Conservation (phyloP, 2,329 filamentous ascomycete genomes). For the Beauveria asiatica region DNA sequence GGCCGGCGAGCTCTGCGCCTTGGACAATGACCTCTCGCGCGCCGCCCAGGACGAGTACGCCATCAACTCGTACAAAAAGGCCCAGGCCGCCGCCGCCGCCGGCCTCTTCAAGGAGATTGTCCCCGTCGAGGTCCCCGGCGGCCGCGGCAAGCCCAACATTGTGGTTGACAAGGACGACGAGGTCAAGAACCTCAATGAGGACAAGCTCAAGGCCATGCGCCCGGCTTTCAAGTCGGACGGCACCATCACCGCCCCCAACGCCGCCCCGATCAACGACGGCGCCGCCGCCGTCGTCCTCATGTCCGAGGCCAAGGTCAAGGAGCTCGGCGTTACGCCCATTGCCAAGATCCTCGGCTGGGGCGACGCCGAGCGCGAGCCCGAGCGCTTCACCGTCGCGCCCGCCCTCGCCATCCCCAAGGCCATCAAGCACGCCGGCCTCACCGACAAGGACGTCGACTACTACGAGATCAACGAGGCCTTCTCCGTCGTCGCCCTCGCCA, state of each 20-base stretch:
- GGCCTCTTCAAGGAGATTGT: conserved; percentile 86
- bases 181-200: conserved; percentile 84
- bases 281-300: conserved; percentile 87
- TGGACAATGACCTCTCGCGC: conserved; percentile 71
- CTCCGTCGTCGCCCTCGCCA: conserved; percentile 90
- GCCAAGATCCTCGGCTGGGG: conserved; percentile 97
- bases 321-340: conserved; percentile 82
- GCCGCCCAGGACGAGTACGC: conserved; percentile 93
- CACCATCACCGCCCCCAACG: conserved; percentile 92
- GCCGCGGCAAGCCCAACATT: conserved; percentile 80
- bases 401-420: conserved; percentile 95
- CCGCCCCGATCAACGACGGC: conserved; percentile 91
- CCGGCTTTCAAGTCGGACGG: conserved; percentile 76
- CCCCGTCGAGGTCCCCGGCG: conserved; percentile 78
- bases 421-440: conserved; percentile 83
- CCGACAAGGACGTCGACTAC: conserved; percentile 70
- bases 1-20: conserved; percentile 81
- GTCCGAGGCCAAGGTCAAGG: conserved; percentile 88
- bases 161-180: conserved; percentile 84
- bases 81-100: conserved; percentile 72
- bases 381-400: conserved; percentile 92
- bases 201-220: conserved; percentile 78
- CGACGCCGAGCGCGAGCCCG: conserved; percentile 83
- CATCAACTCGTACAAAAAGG: conserved; percentile 90
- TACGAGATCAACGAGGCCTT: conserved; percentile 99